A percentile compares a stretch with the other conserved stretches of the same genome.
These are phyloP conservation scores for Picea sitchensis DNA, from an alignment of 75 land plant species.

Conservation along the genomic window DNA sequence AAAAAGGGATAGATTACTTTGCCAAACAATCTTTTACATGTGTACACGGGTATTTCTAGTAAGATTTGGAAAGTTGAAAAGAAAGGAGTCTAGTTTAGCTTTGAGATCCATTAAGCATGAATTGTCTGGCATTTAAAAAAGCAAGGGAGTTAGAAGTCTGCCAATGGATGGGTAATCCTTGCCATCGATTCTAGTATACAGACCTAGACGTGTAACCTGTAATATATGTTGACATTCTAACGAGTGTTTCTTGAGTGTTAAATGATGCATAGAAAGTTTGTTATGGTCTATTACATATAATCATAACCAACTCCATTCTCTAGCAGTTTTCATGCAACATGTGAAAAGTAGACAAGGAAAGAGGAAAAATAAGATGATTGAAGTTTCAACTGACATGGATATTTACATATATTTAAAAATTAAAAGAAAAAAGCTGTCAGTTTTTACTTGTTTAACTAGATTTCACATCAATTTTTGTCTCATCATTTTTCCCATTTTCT, in stretches of 20 bases:
- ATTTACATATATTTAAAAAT: no score
- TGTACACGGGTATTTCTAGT: no score
- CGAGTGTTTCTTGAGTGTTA: neutral
- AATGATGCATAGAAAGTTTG: neutral
- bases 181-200: neutral
- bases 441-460: neutral
- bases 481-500: neutral
- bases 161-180: neutral
- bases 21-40: no score
- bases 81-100: neutral
- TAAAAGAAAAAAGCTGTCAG: no score
- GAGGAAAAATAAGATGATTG: neutral
- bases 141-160: neutral
- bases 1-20: no score
- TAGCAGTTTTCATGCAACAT: no score
- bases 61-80: neutral
- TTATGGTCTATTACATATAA: neutral
- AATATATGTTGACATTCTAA: neutral
- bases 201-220: neutral
- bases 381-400: neutral
- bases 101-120: neutral
- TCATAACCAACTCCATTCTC: neutral
- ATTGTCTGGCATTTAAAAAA: neutral
- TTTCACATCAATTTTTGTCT: neutral
- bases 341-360: neutral